Evolutionary conservation across 257 asterid species (phyloP).

Genomic region (Solanum acaule): DNA sequence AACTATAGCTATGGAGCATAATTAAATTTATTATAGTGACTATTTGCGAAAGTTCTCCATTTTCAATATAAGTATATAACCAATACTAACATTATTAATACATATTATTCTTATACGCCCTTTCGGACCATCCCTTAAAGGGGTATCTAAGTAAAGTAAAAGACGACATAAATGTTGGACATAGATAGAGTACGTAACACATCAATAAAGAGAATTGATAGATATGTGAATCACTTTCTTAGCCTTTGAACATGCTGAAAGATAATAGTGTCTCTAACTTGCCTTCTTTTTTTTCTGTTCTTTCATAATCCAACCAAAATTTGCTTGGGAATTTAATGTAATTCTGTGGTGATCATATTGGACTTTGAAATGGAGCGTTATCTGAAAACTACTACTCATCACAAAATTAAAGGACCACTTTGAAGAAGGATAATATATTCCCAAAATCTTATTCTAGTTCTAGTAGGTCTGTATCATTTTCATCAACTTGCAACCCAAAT

Average conservation of each 20-base stretch:
- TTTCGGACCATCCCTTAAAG: not conserved
- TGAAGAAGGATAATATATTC: no score
- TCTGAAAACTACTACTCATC: not conserved
- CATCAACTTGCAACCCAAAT: not conserved
- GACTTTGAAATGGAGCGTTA: not conserved
- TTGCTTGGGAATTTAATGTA: not conserved
- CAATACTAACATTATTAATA: fast-evolving
- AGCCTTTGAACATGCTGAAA: slow-evolving; percentile 67
- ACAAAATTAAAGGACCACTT: not conserved
- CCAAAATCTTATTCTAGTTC: no score
- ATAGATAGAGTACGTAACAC: not conserved
- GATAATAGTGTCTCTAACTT: not conserved
- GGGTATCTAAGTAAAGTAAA: not conserved
- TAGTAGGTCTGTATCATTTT: no score
- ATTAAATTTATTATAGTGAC: no score
- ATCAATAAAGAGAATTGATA: not conserved
- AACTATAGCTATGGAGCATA: no score
- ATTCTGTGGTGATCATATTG: not conserved
- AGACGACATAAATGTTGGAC: not conserved
- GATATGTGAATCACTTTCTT: slow-evolving; percentile 7
- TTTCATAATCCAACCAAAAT: not conserved
- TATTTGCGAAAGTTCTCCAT: no score
- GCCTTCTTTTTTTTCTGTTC: not conserved
- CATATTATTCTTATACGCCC: no score
- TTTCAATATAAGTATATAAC: no score